These are phyloP conservation scores for Diaporthe citriasiana DNA, from an alignment of 2,329 filamentous ascomycete genomes.

Conservation along the genomic window DNA sequence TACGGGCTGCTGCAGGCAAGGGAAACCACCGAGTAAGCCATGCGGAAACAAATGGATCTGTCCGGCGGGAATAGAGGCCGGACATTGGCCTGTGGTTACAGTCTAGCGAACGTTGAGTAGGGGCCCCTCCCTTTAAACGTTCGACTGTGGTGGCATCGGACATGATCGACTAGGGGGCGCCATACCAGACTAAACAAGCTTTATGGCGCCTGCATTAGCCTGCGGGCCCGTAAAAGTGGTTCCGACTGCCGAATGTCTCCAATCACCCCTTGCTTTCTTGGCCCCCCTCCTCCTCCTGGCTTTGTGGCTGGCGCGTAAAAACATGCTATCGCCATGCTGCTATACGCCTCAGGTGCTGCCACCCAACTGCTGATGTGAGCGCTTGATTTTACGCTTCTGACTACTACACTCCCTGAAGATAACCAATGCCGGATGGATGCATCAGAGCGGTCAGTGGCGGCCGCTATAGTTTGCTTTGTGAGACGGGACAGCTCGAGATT, in stretches of 20 bases:
- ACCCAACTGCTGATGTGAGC: constrained; percentile 20
- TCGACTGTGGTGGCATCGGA: not conserved
- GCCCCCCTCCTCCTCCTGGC: not conserved
- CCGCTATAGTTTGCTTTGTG: not conserved
- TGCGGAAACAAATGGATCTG: not conserved
- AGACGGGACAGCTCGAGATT: not conserved
- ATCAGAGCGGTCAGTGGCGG: not conserved
- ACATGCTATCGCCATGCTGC: not conserved
- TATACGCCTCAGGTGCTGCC: not conserved
- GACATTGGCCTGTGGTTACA: not conserved
- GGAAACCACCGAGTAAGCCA: not conserved
- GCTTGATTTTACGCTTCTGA: not conserved
- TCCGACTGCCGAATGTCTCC: not conserved
- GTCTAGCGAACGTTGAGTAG: not conserved
- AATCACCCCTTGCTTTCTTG: not conserved
- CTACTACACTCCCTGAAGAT: not conserved
- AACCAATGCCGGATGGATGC: not conserved
- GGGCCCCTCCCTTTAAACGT: not conserved
- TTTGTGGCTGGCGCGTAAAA: not conserved
- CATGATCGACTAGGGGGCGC: not conserved
- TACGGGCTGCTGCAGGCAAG: not conserved
- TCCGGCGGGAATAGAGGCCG: not conserved
- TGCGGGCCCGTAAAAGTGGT: not conserved
- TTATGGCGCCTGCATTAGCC: constrained; percentile 16
- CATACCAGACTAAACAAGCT: constrained; percentile 11